phyloP scores from a whole-genome alignment of 306 rosid species.

The Cucumis hystrix region DNA sequence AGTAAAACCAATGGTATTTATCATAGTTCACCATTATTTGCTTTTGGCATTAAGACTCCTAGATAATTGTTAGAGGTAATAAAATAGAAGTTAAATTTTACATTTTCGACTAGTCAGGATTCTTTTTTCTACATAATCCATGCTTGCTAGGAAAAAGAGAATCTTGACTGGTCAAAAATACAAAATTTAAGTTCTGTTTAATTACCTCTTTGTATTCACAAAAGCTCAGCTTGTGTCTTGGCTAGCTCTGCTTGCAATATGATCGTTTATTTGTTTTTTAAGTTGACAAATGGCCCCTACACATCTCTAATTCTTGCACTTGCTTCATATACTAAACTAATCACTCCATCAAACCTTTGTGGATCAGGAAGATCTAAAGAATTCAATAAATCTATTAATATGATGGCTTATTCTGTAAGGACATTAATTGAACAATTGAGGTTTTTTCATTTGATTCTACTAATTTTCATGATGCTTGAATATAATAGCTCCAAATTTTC shows the following conservation, averaged over 20 bases:
- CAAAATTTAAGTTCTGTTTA: too few relatives aligned
- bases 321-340: constrained; percentile 19
- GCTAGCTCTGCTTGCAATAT: constrained; percentile 16
- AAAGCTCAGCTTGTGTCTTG: constrained; percentile 16
- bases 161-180: too few relatives aligned
- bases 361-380: constrained; percentile 11
- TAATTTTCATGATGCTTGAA: too few relatives aligned
- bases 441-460: not conserved
- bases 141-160: too few relatives aligned
- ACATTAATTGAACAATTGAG: not conserved
- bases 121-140: too few relatives aligned
- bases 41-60: not conserved
- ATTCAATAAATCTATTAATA: not conserved
- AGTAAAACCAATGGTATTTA: not conserved
- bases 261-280: constrained; percentile 15
- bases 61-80: not conserved
- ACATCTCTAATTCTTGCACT: constrained; percentile 17
- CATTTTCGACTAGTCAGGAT: too few relatives aligned
- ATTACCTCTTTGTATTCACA: too few relatives aligned
- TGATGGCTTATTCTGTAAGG: not conserved
- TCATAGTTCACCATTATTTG: not conserved
- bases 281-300: constrained; percentile 19
- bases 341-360: constrained; percentile 17
- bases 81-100: not conserved
- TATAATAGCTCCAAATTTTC: too few relatives aligned